Evolutionary conservation across 83 land plant species (phyloP).

Genomic region (Picea mariana): DNA sequence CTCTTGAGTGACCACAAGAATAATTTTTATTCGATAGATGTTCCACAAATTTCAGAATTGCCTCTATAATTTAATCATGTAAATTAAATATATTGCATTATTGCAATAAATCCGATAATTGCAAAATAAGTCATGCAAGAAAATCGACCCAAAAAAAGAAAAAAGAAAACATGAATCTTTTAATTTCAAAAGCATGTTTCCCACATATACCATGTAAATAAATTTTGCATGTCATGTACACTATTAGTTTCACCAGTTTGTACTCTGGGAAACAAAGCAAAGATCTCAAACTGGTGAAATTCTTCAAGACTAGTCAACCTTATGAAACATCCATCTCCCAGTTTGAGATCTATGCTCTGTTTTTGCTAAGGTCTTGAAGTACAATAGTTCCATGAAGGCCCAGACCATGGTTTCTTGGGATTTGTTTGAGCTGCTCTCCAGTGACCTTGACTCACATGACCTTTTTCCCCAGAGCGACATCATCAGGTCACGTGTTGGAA

Average conservation of each 20-base stretch:
- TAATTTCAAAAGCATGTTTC: background rate
- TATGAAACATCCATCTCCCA: slow-evolving; percentile 15
- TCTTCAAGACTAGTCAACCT: background rate
- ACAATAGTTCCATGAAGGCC: no score
- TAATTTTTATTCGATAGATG: background rate
- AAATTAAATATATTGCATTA: background rate
- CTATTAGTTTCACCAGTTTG: background rate
- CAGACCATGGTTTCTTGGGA: no score
- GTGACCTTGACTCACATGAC: no score
- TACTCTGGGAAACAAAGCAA: no score
- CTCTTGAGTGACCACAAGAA: background rate
- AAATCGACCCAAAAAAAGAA: no score
- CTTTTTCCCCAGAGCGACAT: no score
- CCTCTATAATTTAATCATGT: background rate
- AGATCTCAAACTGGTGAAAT: background rate
- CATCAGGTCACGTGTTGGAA: no score
- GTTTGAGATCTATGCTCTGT: background rate
- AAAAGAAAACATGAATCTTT: background rate
- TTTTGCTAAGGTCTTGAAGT: no score
- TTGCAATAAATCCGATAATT: background rate
- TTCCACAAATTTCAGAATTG: background rate
- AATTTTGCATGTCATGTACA: background rate
- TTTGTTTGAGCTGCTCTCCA: no score
- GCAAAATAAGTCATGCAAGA: background rate
- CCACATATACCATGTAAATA: no score